Evolutionary conservation across 2,329 filamentous ascomycete genomes (phyloP), one percentile per base, ranked within the genome.

Genomic region (Calonectria crousiana): DNA sequence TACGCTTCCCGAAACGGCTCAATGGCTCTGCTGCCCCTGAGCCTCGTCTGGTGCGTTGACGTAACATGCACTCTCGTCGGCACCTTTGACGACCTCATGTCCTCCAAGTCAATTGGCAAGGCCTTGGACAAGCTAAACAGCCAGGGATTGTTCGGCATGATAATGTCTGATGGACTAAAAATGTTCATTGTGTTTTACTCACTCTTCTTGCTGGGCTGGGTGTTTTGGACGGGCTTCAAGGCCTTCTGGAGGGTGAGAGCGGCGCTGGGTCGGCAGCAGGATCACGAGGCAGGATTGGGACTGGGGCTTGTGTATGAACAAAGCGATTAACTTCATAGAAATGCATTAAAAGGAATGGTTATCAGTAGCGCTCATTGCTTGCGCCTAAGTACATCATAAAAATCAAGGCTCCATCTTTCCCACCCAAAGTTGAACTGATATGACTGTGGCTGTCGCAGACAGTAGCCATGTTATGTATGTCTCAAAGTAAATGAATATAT

Each of bases 1-100:
- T 78, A 78, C 56, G 69, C 75, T 14, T 70, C 72, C 0, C 71
- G 74, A 16, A 69, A 76, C 36, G 79, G 74, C 41, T 74, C 78
- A 8, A 74, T 76, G 71, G 60, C 69, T 10, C 74, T 80, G 3
- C 71, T 78, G 20, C 70, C 66, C 8, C 38, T 79, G n/a, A 76
- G 71, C 28, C 41, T 73, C 13, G 10, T 74, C 26, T 80, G 77
- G 79, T 8, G 75, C 13, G 51, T 74, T 36, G 69, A 64, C 26
- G 26, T 75, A 11, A 47, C 74, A 4, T n/a, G 73, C 36, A 32
- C 76, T 13, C 47, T 41, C 14, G 49, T 49, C n/a, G 9, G 66
- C 18, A 60, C 38, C 18, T 36, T 74, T 26, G 6, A 38, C 34
- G 75, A 80, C 13, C n/a, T 77, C 4, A 18, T 75, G n/a, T 28